Evolutionary conservation across 306 rosid species (phyloP).

Genomic region (Corylus americana): DNA sequence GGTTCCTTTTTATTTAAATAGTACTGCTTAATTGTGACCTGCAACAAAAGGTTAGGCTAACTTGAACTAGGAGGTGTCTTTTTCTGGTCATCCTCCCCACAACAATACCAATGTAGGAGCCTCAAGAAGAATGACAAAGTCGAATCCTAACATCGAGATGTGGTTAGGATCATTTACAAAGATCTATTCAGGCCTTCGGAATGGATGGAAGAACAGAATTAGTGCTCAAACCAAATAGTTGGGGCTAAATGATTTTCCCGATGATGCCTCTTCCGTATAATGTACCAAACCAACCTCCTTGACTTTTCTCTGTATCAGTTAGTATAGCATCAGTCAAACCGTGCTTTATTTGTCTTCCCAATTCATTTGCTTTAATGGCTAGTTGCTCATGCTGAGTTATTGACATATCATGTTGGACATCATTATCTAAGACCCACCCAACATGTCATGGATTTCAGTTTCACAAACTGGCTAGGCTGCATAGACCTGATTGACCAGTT

Average conservation of each 20-base stretch:
- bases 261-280: not conserved
- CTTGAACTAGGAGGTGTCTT: not conserved
- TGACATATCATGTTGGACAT: conserved; percentile 7
- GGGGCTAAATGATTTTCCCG: not conserved
- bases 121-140: not conserved
- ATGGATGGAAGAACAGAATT: not conserved
- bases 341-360: not conserved
- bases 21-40: not conserved
- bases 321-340: not conserved
- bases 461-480: not conserved
- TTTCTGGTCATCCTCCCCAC: not conserved
- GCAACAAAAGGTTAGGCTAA: not conserved
- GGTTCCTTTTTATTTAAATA: not conserved
- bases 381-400: not conserved
- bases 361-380: not conserved
- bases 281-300: not conserved
- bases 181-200: not conserved
- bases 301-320: not conserved
- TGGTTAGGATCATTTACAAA: not conserved
- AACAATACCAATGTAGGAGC: not conserved
- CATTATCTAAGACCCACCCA: not conserved
- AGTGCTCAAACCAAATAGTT: not conserved
- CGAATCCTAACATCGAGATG: not conserved
- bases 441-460: not conserved
- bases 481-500: not conserved